A percentile compares a stretch with the other conserved stretches of the same genome.
These are phyloP conservation scores for Chaetothyriales sp. DNA, from an alignment of 2,329 filamentous ascomycete species.

Conservation along the genomic window DNA sequence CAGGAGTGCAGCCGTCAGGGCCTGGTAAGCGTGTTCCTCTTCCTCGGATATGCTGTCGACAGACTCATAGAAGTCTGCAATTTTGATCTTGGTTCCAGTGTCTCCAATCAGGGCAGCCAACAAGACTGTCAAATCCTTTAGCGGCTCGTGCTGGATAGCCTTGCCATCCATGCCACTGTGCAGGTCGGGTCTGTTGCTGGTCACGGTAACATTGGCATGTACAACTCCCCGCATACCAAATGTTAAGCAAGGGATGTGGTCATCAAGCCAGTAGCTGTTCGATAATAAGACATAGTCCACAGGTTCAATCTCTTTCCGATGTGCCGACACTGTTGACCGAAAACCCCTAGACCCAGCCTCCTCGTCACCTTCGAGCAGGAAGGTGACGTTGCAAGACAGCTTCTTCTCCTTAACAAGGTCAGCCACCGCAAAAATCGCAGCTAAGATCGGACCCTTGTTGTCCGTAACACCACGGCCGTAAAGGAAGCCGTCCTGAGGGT, in stretches of 20 bases:
- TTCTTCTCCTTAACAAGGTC: slow-evolving; percentile 75
- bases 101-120: slow-evolving; percentile 69
- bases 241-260: slow-evolving; percentile 86
- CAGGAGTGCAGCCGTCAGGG: slow-evolving; percentile 66
- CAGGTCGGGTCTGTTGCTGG: slow-evolving; percentile 73
- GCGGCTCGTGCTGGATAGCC: slow-evolving; percentile 68
- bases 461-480: slow-evolving; percentile 95
- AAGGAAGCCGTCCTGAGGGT: slow-evolving; percentile 78
- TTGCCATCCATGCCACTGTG: slow-evolving; percentile 97
- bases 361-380: slow-evolving; percentile 92
- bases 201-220: slow-evolving; percentile 78
- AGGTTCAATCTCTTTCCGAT: slow-evolving; percentile 73
- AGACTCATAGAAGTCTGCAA: slow-evolving; percentile 79
- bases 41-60: slow-evolving; percentile 61
- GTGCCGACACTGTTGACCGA: slow-evolving; percentile 61
- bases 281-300: slow-evolving; percentile 91
- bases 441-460: slow-evolving; percentile 92
- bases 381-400: slow-evolving; percentile 77
- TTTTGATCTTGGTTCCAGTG: slow-evolving; percentile 59
- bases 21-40: slow-evolving; percentile 69
- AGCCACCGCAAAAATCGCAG: slow-evolving; percentile 83
- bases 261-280: slow-evolving; percentile 97
- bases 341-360: slow-evolving; percentile 90
- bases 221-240: slow-evolving; percentile 90
- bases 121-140: slow-evolving; percentile 79